Evolutionary conservation across 2,329 filamentous ascomycete species (phyloP), one percentile per base, ranked within the genome.

Genomic region (Fusarium coffeatum): DNA sequence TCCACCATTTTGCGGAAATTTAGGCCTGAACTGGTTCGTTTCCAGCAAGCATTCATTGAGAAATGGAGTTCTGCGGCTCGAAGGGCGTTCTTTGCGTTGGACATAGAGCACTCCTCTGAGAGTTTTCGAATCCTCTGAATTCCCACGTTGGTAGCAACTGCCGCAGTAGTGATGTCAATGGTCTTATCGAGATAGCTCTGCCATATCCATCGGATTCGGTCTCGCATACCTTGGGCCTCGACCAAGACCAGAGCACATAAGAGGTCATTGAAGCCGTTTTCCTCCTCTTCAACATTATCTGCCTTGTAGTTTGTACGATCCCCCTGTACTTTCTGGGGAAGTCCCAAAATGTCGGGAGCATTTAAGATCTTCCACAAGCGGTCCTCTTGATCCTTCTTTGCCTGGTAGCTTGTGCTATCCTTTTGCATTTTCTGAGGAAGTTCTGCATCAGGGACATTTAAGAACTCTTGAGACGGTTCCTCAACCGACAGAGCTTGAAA

Each of bases 401-500:
- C 57, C 23, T 64, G n/a, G 5, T 62, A 64, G 8, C 18, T 27
- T 0, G 28, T 27, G 8, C 5, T 18, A n/a, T 46, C 23, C 10
- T 23, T 6, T 27, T 46, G 6, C 12, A 18, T 23, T 3, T 46
- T 27, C 23, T 40, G 12, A 3, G 60, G 48, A 10, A n/a, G 20
- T 10, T 48, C 48, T 9, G 45, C 18, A 15, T 60, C 28, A 1
- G 49, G 49, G 2, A 56, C 42, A 10, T 49, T 40, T 5, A 60
- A 1, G 16, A 64, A 55, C 28, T 60, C 28, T n/a, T 28, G 34
- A 3, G 55, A 60, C 5, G 60, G 60, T 7, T 59, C 59, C 20
- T 53, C n/a, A 5, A 63, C 1, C 0, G 20, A 1, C 3, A 63
- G 32, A 3, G 13, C 5, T 4, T 22, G 18, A 15, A 59, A 53